phyloP scores from a whole-genome alignment of 495 filamentous ascomycete genomes.

The Tuber magnatum region DNA sequence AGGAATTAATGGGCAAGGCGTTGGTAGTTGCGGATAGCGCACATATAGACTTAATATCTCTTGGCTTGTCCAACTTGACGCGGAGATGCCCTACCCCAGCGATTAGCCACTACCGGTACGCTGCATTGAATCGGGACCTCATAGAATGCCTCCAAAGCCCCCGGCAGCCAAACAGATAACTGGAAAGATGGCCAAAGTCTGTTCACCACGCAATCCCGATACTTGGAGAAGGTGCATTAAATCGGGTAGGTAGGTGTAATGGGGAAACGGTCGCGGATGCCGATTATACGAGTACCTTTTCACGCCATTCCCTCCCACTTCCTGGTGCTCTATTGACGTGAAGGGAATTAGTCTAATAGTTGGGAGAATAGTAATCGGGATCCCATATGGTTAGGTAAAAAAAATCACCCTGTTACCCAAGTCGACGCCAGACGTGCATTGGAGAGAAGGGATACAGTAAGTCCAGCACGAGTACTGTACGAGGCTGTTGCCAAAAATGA shows the following conservation, averaged over 20 bases:
- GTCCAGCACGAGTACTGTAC: too few species aligned
- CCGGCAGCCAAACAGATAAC: background rate
- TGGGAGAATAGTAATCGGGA: too few species aligned
- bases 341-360: too few species aligned
- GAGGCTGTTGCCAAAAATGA: too few species aligned
- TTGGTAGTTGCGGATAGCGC: background rate
- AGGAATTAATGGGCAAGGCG: background rate
- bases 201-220: background rate
- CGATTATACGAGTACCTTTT: too few species aligned
- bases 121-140: background rate
- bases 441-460: too few species aligned
- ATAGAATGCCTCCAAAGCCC: background rate
- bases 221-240: background rate
- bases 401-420: too few species aligned
- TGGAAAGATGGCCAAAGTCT: background rate
- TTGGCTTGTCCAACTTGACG: background rate
- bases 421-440: too few species aligned
- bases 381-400: too few species aligned
- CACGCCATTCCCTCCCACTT: too few species aligned
- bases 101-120: background rate
- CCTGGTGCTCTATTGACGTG: too few species aligned
- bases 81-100: background rate
- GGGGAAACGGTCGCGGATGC: too few species aligned
- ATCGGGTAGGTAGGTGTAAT: background rate
- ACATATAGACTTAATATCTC: background rate